phyloP scores from a whole-genome alignment of 495 filamentous ascomycete genomes.

The Cryomyces minteri region DNA sequence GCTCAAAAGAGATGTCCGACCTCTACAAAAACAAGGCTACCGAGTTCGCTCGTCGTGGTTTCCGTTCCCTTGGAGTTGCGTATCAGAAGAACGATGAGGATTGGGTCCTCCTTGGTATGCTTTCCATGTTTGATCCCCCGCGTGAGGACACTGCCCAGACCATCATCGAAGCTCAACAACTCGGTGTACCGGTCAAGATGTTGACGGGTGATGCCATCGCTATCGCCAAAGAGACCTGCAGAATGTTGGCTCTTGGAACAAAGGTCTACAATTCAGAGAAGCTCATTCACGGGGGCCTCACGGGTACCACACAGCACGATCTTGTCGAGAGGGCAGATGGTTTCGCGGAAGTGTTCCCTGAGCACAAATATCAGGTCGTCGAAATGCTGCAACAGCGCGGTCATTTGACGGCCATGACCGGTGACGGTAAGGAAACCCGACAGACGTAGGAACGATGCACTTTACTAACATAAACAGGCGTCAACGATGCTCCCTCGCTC shows the following conservation, averaged over 20 bases:
- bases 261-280: constrained; percentile 65
- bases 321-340: constrained; percentile 59
- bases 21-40: constrained; percentile 51
- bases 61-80: constrained; percentile 64
- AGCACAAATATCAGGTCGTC: constrained; percentile 66
- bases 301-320: constrained; percentile 55
- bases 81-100: constrained; percentile 24
- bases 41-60: constrained; percentile 63
- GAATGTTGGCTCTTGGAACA: constrained; percentile 58
- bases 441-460: background rate
- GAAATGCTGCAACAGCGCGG: constrained; percentile 59
- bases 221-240: constrained; percentile 67
- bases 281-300: constrained; percentile 56
- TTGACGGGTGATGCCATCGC: constrained; percentile 64
- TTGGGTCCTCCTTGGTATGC: constrained; percentile 53
- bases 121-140: constrained; percentile 64
- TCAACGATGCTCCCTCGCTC: constrained; percentile 54
- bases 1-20: constrained; percentile 41
- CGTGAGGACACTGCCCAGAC: constrained; percentile 64
- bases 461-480: constrained; percentile 24
- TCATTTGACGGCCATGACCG: constrained; percentile 60
- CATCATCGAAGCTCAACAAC: constrained; percentile 57
- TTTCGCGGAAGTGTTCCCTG: constrained; percentile 60
- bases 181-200: constrained; percentile 65
- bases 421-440: constrained; percentile 26